These are phyloP conservation scores for Acmispon strigosus DNA, from an alignment of 306 rosid species.

Conservation along the genomic window DNA sequence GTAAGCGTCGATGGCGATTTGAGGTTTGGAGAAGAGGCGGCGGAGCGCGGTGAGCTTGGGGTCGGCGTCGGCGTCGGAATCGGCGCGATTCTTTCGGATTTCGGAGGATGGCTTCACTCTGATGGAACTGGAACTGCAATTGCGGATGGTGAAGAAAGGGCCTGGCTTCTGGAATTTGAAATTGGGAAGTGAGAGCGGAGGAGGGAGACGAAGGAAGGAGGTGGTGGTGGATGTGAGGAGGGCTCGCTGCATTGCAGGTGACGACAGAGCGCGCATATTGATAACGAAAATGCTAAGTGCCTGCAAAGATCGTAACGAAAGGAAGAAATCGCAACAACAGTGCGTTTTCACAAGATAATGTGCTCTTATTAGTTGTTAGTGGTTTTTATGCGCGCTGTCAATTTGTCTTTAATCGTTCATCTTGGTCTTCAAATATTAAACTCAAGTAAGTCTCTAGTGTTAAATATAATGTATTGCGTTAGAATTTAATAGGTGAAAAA, in stretches of 20 bases:
- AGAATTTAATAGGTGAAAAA: too few relatives aligned
- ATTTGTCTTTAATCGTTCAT: too few relatives aligned
- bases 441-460: too few relatives aligned
- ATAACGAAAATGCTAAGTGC: too few relatives aligned
- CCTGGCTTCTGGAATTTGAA: neutral
- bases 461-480: too few relatives aligned
- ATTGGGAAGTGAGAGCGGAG: conserved; percentile 4
- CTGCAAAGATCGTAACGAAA: too few relatives aligned
- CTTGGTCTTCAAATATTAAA: too few relatives aligned
- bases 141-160: conserved; percentile 28
- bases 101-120: conserved; percentile 69
- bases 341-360: too few relatives aligned
- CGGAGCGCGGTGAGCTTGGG: conserved; percentile 67
- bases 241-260: conserved; percentile 30
- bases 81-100: conserved; percentile 25
- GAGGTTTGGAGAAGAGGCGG: conserved; percentile 59
- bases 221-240: conserved; percentile 27
- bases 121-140: conserved; percentile 49
- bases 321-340: too few relatives aligned
- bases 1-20: conserved; percentile 65
- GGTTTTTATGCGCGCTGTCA: too few relatives aligned
- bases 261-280: conserved; percentile 35
- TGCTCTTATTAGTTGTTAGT: too few relatives aligned
- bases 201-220: conserved; percentile 21
- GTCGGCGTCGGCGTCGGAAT: conserved; percentile 41